Percentiles rank a stretch among this genome's conserved stretches.
These are phyloP conservation scores for Carex myosuroides DNA, from an alignment of 176 grass and related monocot species.

Conservation along the genomic window DNA sequence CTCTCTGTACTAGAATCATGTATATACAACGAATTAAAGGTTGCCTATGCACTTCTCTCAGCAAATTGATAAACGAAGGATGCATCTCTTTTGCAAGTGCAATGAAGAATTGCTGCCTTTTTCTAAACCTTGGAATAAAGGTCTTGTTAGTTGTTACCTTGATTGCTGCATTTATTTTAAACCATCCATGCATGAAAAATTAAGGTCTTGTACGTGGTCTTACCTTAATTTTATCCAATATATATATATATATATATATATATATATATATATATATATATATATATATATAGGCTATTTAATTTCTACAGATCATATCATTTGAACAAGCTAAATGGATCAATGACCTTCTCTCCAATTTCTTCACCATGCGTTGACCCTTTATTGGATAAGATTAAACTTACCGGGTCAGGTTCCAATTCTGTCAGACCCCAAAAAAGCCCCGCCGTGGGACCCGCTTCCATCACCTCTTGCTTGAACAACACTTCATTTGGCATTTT, in stretches of 20 bases:
- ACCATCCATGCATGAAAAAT: not conserved
- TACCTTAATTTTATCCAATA: not conserved
- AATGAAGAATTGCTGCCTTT: not conserved
- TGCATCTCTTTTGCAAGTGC: not conserved
- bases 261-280: too few relatives aligned
- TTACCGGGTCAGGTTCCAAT: constrained; percentile 28
- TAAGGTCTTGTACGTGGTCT: not conserved
- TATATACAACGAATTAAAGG: not conserved
- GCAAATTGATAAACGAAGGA: constrained; percentile 1
- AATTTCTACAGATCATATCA: constrained; percentile 8
- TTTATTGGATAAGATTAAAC: constrained; percentile 29
- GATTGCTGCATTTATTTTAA: not conserved
- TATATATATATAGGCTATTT: not conserved
- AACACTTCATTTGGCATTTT: constrained; percentile 4
- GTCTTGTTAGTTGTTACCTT: not conserved
- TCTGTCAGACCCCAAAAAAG: constrained; percentile 5
- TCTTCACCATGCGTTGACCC: not conserved
- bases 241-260: not conserved
- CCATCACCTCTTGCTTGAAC: constrained; percentile 29
- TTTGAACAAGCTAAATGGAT: constrained; percentile 57
- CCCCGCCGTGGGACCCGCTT: not conserved
- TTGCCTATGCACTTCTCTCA: not conserved
- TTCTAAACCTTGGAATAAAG: not conserved
- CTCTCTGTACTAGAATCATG: not conserved
- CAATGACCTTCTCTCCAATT: constrained; percentile 13